Base-by-base conservation (phyloP, 306 rosid species). In the Sphenostylis stenocarpa region DNA sequence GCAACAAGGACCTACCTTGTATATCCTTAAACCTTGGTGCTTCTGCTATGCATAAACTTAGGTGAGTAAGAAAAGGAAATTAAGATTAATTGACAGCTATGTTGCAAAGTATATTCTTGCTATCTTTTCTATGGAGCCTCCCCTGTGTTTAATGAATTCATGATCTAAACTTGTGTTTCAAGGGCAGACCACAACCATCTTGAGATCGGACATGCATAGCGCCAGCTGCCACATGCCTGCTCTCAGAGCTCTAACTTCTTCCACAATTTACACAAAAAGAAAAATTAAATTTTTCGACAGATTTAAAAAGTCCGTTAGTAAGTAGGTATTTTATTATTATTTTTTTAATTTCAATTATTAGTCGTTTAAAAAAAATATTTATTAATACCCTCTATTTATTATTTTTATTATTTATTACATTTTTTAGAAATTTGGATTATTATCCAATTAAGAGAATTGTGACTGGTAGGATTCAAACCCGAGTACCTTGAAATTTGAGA, bases 151-250 rank as follows among this genome's bases (percentile, higher is more conserved):
- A 79, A 29, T n/a, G n/a, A n/a, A n/a, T n/a, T n/a, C n/a, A n/a
- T n/a, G n/a, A n/a, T n/a, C n/a, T 80, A 77, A 53, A 65, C 29
- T 78, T 79, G 52, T 26, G 28, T 47, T 67, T 72, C 80, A 17
- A 75, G 26, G 51, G 69, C 85, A 94, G 98, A 86, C 97, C 98
- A 70, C 97, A 94, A 68, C 98, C 98, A 47, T 90, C 97, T 51
- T 90, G 97, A 97, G 98, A 94, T 53, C 97, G 97, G 3, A 94
- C 98, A 15, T 94, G 97, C 69, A 94, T 97, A 0, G 97, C 97
- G 0, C 96, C 93, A 11, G 98, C 98, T 0, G 97, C 93, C 0
- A 83, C 80, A 28, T 88, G 91, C 80, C 84, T 92, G 65, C 95
- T 94, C 77, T 86, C 81, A 6, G 98, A 91, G 87, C 87, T 94